Evolutionary conservation across 1,284 basidiomycete genomes (phyloP).

Genomic region (Flammula alnicola): DNA sequence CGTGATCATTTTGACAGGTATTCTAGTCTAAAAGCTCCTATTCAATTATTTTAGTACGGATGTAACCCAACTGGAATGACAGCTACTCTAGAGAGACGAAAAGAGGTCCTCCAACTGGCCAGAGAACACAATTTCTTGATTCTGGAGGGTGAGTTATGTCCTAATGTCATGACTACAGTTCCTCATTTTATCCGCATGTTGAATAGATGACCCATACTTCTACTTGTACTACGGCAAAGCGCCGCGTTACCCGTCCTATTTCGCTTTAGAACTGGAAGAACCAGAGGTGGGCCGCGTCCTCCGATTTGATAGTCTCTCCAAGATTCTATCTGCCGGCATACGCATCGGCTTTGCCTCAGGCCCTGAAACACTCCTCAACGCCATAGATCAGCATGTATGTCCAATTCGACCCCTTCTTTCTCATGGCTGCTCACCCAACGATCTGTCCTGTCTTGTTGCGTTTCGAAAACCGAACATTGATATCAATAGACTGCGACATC

Average conservation of each 20-base stretch:
- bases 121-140: constrained; percentile 82
- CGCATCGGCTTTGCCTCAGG: constrained; percentile 86
- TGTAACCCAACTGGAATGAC: constrained; percentile 88
- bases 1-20: no score
- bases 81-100: constrained; percentile 72
- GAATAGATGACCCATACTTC: constrained; percentile 79
- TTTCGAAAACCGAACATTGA: not conserved
- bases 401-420: constrained; percentile 14
- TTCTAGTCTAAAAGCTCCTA: no score
- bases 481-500: constrained; percentile 61
- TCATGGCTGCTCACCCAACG: constrained; percentile 12
- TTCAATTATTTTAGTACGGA: constrained; percentile 58
- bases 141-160: constrained; percentile 64
- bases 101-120: constrained; percentile 78
- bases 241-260: constrained; percentile 75
- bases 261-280: constrained; percentile 70
- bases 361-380: constrained; percentile 72
- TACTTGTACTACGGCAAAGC: constrained; percentile 73
- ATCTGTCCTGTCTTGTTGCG: not conserved
- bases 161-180: not conserved
- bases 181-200: not conserved
- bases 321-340: constrained; percentile 84
- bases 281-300: constrained; percentile 76
- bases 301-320: constrained; percentile 88
- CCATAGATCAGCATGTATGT: constrained; percentile 75